A percentile compares a stretch with the other conserved stretches of the same genome.
Conservation (phyloP, 306 rosid genomes). For the Medicago truncatula region MtrunA17r5.0-ANR NC_053048.1:36333501-36334000, state of each 20-base stretch:
- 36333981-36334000: conserved; percentile 41
- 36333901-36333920: conserved; percentile 54
- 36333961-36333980: conserved; percentile 42
- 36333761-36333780: conserved; percentile 36
- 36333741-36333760: conserved; percentile 38
- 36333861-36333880: conserved; percentile 54
- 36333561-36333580: conserved; percentile 75
- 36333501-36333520: conserved; percentile 36
- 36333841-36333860: conserved; percentile 39
- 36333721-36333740: conserved; percentile 23
- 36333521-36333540: conserved; percentile 68
- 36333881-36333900: conserved; percentile 46
- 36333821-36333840: conserved; percentile 24
- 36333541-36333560: conserved; percentile 78
- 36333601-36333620: conserved; percentile 48
- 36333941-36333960: conserved; percentile 32
- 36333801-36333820: conserved; percentile 34
- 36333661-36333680: conserved; percentile 30
- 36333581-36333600: conserved; percentile 56
- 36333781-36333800: conserved; percentile 27
- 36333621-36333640: conserved; percentile 33
- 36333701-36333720: conserved; percentile 23
- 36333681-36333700: conserved; percentile 27
- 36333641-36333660: conserved; percentile 45
- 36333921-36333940: conserved; percentile 45